phyloP scores from a whole-genome alignment of 129 eudicot genomes.

The Erigeron canadensis region DNA sequence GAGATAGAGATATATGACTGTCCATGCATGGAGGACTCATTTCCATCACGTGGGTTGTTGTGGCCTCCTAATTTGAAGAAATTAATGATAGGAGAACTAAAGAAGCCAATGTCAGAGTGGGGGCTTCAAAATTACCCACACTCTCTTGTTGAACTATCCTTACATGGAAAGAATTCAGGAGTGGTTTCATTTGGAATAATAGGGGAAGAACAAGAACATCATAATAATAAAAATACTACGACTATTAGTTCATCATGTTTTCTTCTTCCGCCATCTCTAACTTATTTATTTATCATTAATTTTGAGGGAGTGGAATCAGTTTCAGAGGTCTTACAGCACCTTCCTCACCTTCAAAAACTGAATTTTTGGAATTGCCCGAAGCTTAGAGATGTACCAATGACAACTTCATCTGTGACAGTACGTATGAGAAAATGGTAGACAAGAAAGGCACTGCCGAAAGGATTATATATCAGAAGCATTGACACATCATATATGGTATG shows the following conservation, averaged over 20 bases:
- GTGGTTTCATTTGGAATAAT: background rate
- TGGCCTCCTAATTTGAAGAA: constrained; percentile 4
- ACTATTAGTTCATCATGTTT: background rate
- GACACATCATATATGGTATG: too few relatives aligned
- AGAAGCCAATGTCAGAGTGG: constrained; percentile 6
- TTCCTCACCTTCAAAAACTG: constrained; percentile 3
- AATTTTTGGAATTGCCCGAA: background rate
- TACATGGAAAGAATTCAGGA: background rate
- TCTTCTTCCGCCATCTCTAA: background rate
- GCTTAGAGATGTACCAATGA: background rate
- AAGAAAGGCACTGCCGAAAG: too few relatives aligned
- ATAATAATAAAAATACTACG: too few relatives aligned
- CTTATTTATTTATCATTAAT: background rate
- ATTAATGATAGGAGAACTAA: background rate
- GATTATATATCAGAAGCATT: too few relatives aligned
- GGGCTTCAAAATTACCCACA: background rate
- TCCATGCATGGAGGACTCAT: background rate
- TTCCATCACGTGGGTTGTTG: background rate
- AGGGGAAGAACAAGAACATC: background rate
- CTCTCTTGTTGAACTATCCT: background rate
- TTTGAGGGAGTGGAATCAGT: background rate
- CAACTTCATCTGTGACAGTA: background rate
- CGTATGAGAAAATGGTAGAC: too few relatives aligned
- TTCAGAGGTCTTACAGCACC: constrained; percentile 9
- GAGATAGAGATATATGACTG: background rate